Conservation (phyloP, 768 basidiomycete genomes). For the Mycena rebaudengoi region DNA sequence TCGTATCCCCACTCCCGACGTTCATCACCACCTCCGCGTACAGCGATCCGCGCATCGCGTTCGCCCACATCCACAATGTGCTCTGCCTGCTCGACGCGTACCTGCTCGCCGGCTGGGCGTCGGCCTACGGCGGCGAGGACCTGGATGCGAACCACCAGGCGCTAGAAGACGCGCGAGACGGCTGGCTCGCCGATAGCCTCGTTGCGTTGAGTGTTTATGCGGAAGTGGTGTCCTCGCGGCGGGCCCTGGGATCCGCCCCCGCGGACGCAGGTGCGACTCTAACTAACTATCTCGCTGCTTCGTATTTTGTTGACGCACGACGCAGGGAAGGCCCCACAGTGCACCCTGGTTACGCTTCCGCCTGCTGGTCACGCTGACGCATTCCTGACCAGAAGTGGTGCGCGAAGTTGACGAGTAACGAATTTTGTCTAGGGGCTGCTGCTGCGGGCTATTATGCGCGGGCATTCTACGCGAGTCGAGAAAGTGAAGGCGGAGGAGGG, state of each 20-base stretch:
- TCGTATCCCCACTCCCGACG: constrained; percentile 31
- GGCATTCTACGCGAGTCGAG: constrained; percentile 38
- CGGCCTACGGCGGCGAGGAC: constrained; percentile 13
- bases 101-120: constrained; percentile 65
- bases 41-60: constrained; percentile 39
- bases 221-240: constrained; percentile 43
- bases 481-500: constrained; percentile 29
- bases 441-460: constrained; percentile 54
- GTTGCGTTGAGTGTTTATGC: constrained; percentile 60
- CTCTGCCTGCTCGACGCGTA: constrained; percentile 69
- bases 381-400: constrained; percentile 69
- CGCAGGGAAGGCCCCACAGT: constrained; percentile 49
- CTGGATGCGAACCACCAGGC: constrained; percentile 14
- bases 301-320: neutral
- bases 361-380: constrained; percentile 76
- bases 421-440: constrained; percentile 56
- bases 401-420: constrained; percentile 54
- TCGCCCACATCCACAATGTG: constrained; percentile 61
- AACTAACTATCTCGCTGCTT: neutral
- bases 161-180: constrained; percentile 48
- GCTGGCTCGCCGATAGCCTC: constrained; percentile 57
- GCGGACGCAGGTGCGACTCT: constrained; percentile 24
- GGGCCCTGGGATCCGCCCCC: constrained; percentile 22
- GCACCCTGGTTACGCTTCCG: constrained; percentile 67
- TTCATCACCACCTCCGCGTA: constrained; percentile 21